Evolutionary conservation across 352 stramenopile species (phyloP).

Genomic region (Phytophthora citrophthora): DNA sequence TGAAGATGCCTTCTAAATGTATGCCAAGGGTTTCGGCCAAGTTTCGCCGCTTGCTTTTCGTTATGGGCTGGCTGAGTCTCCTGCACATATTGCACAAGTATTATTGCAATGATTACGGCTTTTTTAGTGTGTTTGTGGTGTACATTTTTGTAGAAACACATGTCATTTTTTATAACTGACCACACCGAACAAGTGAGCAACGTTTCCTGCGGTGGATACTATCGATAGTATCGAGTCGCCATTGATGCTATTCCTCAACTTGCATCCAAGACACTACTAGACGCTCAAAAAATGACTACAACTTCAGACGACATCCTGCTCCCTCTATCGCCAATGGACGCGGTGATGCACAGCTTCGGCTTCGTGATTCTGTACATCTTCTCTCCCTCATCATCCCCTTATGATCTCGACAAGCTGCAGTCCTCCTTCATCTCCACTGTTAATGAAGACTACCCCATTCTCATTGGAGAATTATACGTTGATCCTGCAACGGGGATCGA

Average conservation of each 20-base stretch:
- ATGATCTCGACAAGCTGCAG: slow-evolving; percentile 51
- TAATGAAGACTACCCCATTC: slow-evolving; percentile 55
- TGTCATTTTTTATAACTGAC: too few species aligned
- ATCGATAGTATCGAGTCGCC: too few species aligned
- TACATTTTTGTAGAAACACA: too few species aligned
- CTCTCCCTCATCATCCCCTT: slow-evolving; percentile 27
- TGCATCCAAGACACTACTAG: neutral
- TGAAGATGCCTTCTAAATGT: too few species aligned
- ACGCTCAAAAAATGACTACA: neutral
- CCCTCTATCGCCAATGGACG: slow-evolving; percentile 58
- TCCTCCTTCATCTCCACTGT: slow-evolving; percentile 39
- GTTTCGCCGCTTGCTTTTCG: too few species aligned
- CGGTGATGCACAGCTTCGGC: slow-evolving; percentile 48
- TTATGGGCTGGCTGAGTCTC: too few species aligned
- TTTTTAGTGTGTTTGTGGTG: too few species aligned
- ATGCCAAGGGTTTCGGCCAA: too few species aligned
- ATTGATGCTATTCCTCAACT: neutral
- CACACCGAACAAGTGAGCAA: slow-evolving; percentile 14
- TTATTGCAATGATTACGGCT: too few species aligned
- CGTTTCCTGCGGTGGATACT: slow-evolving; percentile 11
- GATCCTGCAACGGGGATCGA: slow-evolving; percentile 37
- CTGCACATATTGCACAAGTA: too few species aligned
- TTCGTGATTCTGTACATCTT: slow-evolving; percentile 70
- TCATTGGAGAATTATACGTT: slow-evolving; percentile 42
- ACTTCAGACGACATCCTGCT: slow-evolving; percentile 12